phyloP scores from a whole-genome alignment of 2,329 filamentous ascomycete genomes.

The Zelopaecilomyces penicillatus region DNA sequence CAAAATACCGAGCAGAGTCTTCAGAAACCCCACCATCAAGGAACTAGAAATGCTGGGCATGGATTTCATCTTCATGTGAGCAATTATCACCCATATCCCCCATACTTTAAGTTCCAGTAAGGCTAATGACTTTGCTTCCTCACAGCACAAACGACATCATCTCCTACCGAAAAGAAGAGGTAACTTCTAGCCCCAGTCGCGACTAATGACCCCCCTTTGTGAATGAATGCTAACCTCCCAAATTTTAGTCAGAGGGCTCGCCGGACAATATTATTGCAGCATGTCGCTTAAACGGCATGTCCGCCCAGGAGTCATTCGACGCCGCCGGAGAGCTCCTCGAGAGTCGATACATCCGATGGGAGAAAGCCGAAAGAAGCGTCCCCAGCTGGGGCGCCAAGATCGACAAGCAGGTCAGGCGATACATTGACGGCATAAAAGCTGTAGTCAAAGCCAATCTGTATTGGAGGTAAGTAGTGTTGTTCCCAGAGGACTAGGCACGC shows the following conservation, averaged over 20 bases:
- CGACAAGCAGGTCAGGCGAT: conserved; percentile 10
- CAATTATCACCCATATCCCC: background rate
- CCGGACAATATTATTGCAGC: conserved; percentile 15
- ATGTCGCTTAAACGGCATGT: conserved; percentile 11
- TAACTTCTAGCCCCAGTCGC: background rate
- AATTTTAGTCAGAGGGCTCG: conserved; percentile 8
- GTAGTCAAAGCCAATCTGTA: conserved; percentile 14
- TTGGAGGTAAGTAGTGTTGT: conserved; percentile 5
- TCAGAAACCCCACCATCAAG: conserved; percentile 11
- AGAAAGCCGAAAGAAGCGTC: conserved; percentile 7
- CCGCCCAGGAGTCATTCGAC: conserved; percentile 15
- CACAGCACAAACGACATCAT: conserved; percentile 15
- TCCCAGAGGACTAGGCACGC: background rate
- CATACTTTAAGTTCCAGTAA: too few relatives aligned
- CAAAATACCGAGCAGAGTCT: conserved; percentile 13
- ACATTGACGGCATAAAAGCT: conserved; percentile 16
- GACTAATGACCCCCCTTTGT: background rate
- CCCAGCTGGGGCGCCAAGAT: conserved; percentile 8
- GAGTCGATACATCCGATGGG: conserved; percentile 12
- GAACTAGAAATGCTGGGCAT: conserved; percentile 14
- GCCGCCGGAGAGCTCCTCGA: conserved; percentile 12
- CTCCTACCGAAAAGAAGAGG: conserved; percentile 16
- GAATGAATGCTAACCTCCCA: background rate
- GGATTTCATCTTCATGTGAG: conserved; percentile 17
- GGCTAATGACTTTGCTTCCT: background rate